Base-by-base conservation (phyloP, 106 monocot species). In the Dioscorea alata region DNA sequence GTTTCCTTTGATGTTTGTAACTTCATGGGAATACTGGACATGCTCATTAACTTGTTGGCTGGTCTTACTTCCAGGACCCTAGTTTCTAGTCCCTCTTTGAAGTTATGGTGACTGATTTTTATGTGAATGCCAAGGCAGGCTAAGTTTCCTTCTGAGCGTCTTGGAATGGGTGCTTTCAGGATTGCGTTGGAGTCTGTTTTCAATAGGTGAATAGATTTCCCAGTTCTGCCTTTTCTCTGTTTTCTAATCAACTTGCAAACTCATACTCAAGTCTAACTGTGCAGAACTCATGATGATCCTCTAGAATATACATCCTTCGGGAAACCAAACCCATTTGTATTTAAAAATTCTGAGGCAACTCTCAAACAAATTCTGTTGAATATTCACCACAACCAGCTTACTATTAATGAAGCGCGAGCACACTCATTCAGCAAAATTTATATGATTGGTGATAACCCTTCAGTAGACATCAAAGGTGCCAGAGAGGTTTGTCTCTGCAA, bases 141-240 rank as follows among this genome's bases (percentile, higher is more conserved):
- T 70, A 80, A 72, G 64, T 97, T 97, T 81, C 89, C 89, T 76
- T 73, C 84, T 51, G 86, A 97, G 67, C 86, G 96, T 60, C 86
- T 97, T 74, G 96, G 96, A 69, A 92, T 97, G 96, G 96, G 96
- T 77, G 96, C 96, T 71, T 97, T 97, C 73, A 89, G 92, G 77
- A 86, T 97, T 57, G 89, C 89, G 68, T 64, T 97, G 23, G 89
- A 97, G 81, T 82, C 75, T 73, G 83, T 97, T 35, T 92, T 82
- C 61, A 97, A 97, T 73, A 78, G 81, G 96, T 97, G 49, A 76
- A 2, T 68, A 35, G 22, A 33, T 3, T 54, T 18, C 18, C 5
- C n/a, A 35, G 34, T 22, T 28, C 51, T 24, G 23, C 6, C 24
- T 32, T 12, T 21, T 73, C 53, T 33, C 59, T 67, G 24, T 48